Evolutionary conservation across 768 basidiomycete species (phyloP).

Genomic region (Lepiota brunneoincarnata): DNA sequence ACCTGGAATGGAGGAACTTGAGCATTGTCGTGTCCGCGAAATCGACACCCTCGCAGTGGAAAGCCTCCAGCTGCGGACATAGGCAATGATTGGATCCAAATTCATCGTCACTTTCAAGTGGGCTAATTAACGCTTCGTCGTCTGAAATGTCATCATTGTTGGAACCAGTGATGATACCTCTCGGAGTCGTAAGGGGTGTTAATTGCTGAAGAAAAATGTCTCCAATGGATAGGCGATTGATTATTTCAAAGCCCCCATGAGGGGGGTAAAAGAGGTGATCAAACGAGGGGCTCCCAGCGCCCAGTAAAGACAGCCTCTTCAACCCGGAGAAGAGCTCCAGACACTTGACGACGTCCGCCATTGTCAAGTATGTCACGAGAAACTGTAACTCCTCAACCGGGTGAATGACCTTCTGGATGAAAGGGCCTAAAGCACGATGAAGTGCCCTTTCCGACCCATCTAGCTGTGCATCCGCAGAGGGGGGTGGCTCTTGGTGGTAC

Average conservation of each 20-base stretch:
- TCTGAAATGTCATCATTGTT: not conserved
- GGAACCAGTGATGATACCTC: too few species aligned
- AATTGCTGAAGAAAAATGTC: too few species aligned
- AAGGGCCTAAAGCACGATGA: not conserved
- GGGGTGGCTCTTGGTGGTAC: not conserved
- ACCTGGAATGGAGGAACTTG: not conserved
- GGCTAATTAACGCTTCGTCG: not conserved
- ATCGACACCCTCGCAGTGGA: not conserved
- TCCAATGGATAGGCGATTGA: too few species aligned
- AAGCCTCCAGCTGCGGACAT: not conserved
- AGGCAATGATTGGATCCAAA: not conserved
- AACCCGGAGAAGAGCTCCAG: not conserved
- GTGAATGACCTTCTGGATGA: not conserved
- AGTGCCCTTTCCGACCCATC: not conserved
- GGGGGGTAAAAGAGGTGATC: not conserved
- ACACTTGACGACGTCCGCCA: not conserved
- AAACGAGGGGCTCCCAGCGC: not conserved
- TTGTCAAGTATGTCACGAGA: not conserved
- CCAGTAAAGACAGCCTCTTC: not conserved
- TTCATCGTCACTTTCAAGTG: not conserved
- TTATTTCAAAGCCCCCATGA: too few species aligned
- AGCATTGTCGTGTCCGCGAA: not conserved
- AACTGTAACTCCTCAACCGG: constrained; percentile 1
- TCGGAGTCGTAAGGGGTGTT: too few species aligned
- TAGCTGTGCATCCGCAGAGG: not conserved